Percentiles rank a stretch among this genome's conserved stretches.
Evolutionary conservation across 257 asterid species (phyloP).

Genomic region (Misopates orontium): DNA sequence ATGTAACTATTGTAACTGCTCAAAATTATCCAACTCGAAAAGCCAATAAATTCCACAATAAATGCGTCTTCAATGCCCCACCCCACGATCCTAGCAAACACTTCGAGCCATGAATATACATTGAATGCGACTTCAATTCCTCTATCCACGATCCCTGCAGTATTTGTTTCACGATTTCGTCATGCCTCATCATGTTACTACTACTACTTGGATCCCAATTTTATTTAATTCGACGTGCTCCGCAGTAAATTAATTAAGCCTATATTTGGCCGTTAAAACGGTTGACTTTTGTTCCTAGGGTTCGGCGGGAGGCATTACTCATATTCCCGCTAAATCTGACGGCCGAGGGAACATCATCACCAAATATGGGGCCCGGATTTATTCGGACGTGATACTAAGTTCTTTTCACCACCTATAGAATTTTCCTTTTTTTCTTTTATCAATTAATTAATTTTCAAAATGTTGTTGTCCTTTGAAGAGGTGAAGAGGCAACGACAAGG

Average conservation of each 20-base stretch:
- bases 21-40: too few species aligned
- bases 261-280: slow-evolving; percentile 9
- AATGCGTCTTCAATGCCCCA: not conserved
- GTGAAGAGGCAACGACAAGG: slow-evolving; percentile 10
- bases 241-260: not conserved
- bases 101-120: slow-evolving; percentile 10
- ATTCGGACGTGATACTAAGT: slow-evolving; percentile 35
- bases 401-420: not conserved
- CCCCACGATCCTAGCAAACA: not conserved
- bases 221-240: slow-evolving; percentile 19
- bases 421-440: too few species aligned
- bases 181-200: slow-evolving; percentile 27
- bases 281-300: slow-evolving; percentile 11
- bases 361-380: slow-evolving; percentile 10
- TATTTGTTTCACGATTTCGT: slow-evolving; percentile 16
- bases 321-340: slow-evolving; percentile 45
- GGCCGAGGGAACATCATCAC: slow-evolving; percentile 9
- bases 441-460: too few species aligned
- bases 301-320: slow-evolving; percentile 17
- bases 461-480: slow-evolving; percentile 21
- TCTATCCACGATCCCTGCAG: slow-evolving; percentile 22
- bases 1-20: too few species aligned
- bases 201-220: not conserved
- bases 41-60: not conserved
- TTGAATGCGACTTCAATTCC: not conserved